Base-by-base conservation (phyloP, 306 rosid species). In the Trifolium pratense region DNA sequence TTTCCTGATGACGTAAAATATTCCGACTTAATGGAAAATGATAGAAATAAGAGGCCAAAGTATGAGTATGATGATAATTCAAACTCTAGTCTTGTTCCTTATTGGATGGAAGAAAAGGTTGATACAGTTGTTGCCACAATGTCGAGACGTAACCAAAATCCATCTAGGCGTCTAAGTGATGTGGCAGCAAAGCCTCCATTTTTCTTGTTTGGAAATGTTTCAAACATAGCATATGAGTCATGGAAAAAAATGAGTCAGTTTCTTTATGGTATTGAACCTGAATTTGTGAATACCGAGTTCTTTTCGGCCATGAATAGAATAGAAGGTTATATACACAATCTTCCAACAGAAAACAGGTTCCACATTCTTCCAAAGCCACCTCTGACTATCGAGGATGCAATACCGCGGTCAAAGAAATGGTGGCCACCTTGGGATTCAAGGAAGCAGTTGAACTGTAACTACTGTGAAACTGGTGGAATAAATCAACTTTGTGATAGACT, bases 341-440 rank as follows among this genome's bases (percentile, higher is more conserved):
- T 94, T 80, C 96, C 98, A 23, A 73, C 79, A 29, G 92, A 81
- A 78, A 85, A 85, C 76, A 89, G 98, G 76, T 84, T 71, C 74
- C 88, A 73, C 71, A 76, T 94, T 64, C 78, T 74, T 74, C 95
- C 93, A 6, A 75, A 52, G 73, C 68, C 97, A 17, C 87, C 91
- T 2, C 83, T 89, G 95, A 91, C 92, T 16, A 81, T 94, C 6
- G 86, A 82, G 73, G 97, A 94, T 3, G 90, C 82, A 37, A 75
- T 91, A 51, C 98, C 98, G 0, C 73, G 61, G 45, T 71, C 91
- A 43, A 91, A 83, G 78, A 89, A 88, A 78, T 88, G 95, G 91
- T 94, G 97, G 98, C 97, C 98, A 10, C 73, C 89, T 5, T 94
- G 98, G 98, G 97, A 94, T 83, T 78, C 83, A 5, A 87, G 98